Percentiles rank a stretch among this genome's conserved stretches.
phyloP scores from a whole-genome alignment of 768 basidiomycete genomes.

The Naganishia antarctica region DNA sequence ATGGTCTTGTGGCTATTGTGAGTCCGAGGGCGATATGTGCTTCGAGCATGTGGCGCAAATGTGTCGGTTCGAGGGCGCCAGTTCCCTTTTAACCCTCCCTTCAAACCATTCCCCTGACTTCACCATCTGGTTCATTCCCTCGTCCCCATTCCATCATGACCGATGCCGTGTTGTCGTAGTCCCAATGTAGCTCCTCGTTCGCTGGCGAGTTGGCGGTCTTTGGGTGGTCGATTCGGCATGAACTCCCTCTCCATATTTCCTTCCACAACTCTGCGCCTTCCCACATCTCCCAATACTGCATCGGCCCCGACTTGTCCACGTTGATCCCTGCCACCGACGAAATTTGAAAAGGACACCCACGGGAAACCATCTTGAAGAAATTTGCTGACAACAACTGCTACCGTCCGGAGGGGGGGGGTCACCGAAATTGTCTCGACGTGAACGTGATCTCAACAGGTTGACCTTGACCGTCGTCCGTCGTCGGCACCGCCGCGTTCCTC shows the following conservation, averaged over 20 bases:
- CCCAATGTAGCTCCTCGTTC: no score
- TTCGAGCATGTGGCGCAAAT: no score
- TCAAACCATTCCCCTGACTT: no score
- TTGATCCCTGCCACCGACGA: constrained; percentile 14
- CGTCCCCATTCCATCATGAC: no score
- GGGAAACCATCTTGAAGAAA: constrained; percentile 25
- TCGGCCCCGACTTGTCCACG: not conserved
- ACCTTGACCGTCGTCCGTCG: constrained; percentile 12
- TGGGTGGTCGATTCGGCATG: no score
- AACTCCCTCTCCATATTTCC: not conserved
- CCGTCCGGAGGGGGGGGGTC: not conserved
- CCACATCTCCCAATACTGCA: constrained; percentile 1
- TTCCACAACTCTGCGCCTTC: not conserved
- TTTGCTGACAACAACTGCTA: constrained; percentile 24
- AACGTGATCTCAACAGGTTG: not conserved
- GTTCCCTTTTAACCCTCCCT: no score
- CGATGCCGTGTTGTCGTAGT: no score
- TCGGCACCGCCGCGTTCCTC: not conserved
- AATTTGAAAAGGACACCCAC: constrained; percentile 1
- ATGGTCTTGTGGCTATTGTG: no score
- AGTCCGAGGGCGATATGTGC: no score
- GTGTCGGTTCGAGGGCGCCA: no score
- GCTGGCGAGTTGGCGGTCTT: no score
- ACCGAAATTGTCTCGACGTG: not conserved
- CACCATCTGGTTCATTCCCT: no score